Conservation (phyloP, 441 rosid genomes). For the Brassica balearica region DNA sequence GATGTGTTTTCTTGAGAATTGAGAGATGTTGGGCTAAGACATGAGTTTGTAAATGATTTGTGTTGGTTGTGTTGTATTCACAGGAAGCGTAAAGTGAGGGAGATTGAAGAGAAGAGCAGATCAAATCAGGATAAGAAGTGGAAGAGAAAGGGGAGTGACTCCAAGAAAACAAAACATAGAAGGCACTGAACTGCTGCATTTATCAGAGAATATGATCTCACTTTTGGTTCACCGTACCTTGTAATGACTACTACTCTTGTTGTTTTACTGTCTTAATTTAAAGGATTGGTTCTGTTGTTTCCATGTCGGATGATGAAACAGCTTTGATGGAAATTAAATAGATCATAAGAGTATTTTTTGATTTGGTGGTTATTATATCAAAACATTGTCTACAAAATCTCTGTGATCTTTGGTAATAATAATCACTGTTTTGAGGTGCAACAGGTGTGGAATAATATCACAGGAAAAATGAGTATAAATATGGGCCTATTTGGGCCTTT, state of each 20-base stretch:
- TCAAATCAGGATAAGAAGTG: conserved; percentile 77
- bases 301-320: background rate
- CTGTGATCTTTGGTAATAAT: background rate
- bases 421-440: background rate
- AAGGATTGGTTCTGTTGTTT: background rate
- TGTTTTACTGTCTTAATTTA: background rate
- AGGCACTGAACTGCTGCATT: conserved; percentile 52
- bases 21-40: no score
- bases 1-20: background rate
- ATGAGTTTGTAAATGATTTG: background rate
- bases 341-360: background rate
- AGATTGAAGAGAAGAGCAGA: conserved; percentile 66
- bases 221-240: conserved; percentile 26
- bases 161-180: conserved; percentile 70
- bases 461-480: no score
- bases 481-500: no score
- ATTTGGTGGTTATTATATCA: background rate
- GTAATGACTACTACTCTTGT: conserved; percentile 6
- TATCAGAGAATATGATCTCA: conserved; percentile 19
- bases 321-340: background rate
- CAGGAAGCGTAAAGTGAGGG: conserved; percentile 84
- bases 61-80: conserved; percentile 14
- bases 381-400: background rate
- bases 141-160: conserved; percentile 73
- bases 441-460: no score